Evolutionary conservation across 2,329 filamentous ascomycete genomes (phyloP).

Genomic region (Clarireedia paspali): DNA sequence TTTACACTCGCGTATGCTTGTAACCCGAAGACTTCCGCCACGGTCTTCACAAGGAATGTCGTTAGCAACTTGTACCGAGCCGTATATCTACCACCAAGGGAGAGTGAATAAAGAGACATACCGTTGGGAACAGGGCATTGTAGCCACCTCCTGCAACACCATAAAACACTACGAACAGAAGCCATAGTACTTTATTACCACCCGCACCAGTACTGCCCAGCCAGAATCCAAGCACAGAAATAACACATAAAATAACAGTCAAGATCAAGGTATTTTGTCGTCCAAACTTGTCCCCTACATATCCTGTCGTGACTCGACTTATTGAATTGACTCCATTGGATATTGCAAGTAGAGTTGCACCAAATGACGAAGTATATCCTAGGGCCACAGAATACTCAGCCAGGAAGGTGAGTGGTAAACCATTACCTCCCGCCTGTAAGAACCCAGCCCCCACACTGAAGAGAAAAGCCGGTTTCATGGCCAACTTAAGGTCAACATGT

Average conservation of each 20-base stretch:
- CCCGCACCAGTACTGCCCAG: constrained; percentile 23
- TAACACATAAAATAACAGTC: constrained; percentile 32
- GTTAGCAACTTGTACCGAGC: background rate
- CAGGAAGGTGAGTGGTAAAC: constrained; percentile 41
- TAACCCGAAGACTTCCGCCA: constrained; percentile 42
- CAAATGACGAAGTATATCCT: constrained; percentile 34
- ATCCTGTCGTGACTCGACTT: constrained; percentile 37
- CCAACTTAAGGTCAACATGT: constrained; percentile 33
- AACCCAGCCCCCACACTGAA: constrained; percentile 36
- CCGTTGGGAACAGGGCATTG: constrained; percentile 38
- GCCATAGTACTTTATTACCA: constrained; percentile 31
- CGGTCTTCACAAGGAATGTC: constrained; percentile 21
- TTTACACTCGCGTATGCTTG: constrained; percentile 40
- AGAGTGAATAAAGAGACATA: constrained; percentile 4
- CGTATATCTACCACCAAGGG: background rate
- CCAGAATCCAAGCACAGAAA: constrained; percentile 34
- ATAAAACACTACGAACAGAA: constrained; percentile 37
- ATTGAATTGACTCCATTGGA: constrained; percentile 39
- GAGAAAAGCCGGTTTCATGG: constrained; percentile 34
- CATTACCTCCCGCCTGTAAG: constrained; percentile 36
- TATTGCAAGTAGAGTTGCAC: constrained; percentile 37
- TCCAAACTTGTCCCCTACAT: constrained; percentile 38
- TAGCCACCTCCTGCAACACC: constrained; percentile 38
- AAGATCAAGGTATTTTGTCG: constrained; percentile 40
- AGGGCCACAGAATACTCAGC: constrained; percentile 39